Conservation (phyloP, 1,284 basidiomycete genomes). For the Puccinia novopanici region DNA sequence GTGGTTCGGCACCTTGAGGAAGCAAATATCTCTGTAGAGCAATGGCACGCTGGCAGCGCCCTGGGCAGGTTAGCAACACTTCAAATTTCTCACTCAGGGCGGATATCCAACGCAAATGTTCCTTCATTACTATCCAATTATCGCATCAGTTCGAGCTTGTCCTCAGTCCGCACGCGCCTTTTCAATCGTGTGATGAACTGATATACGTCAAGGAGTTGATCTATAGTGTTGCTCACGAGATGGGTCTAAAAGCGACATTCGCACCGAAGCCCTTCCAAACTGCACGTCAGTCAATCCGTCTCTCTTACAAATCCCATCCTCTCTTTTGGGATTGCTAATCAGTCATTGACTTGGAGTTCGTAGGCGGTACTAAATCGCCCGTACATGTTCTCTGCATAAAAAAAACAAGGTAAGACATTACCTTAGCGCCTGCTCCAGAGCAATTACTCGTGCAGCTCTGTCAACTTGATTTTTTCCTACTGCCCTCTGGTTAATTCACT, state of each 20-base stretch:
- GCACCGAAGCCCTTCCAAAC: conserved; percentile 37
- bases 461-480: too few relatives aligned
- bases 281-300: conserved; percentile 15
- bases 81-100: conserved; percentile 5
- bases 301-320: neutral
- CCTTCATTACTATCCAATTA: too few relatives aligned
- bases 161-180: conserved; percentile 45
- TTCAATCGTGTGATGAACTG: conserved; percentile 48
- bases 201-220: conserved; percentile 48
- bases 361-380: conserved; percentile 39
- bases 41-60: conserved; percentile 47
- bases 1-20: conserved; percentile 30
- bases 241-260: conserved; percentile 48
- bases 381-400: conserved; percentile 45
- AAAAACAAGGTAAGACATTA: conserved; percentile 38
- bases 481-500: too few relatives aligned
- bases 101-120: neutral
- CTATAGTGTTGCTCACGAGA: conserved; percentile 47
- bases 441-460: too few relatives aligned
- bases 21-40: conserved; percentile 40
- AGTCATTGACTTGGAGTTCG: neutral
- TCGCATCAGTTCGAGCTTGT: conserved; percentile 40
- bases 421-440: too few relatives aligned
- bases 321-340: neutral
- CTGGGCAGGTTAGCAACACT: conserved; percentile 30